Conservation (phyloP, 164 flowering plant genomes). For the Annona cherimola region DNA sequence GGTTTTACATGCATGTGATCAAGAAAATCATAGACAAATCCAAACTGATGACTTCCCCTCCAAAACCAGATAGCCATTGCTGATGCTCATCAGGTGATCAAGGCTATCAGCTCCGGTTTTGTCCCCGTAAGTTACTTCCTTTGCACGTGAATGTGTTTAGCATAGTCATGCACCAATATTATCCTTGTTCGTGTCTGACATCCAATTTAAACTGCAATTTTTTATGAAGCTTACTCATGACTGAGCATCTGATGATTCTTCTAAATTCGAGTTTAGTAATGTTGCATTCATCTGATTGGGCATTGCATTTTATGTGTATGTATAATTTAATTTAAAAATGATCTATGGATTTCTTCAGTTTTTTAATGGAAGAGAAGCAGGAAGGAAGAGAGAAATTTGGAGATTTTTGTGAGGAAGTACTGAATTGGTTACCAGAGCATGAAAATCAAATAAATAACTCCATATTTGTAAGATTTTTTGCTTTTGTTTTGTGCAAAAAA, state of each 20-base stretch:
- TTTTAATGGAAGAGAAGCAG: too few species aligned
- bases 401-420: too few species aligned
- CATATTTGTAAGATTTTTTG: too few species aligned
- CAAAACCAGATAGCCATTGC: slow-evolving; percentile 54
- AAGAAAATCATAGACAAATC: background rate
- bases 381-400: too few species aligned
- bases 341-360: too few species aligned
- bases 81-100: slow-evolving; percentile 49
- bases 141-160: background rate
- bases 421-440: too few species aligned
- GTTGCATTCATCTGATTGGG: background rate
- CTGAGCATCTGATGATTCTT: background rate
- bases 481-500: too few species aligned
- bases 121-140: slow-evolving; percentile 65
- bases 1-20: background rate
- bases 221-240: background rate
- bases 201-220: background rate
- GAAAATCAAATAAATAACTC: too few species aligned
- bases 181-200: too few species aligned
- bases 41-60: background rate
- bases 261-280: background rate
- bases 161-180: background rate
- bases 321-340: too few species aligned
- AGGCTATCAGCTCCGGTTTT: slow-evolving; percentile 69
- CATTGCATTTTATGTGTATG: background rate